These are phyloP conservation scores for Atkinsonella texensis DNA, from an alignment of 2,329 filamentous ascomycete genomes.

Conservation along the genomic window DNA sequence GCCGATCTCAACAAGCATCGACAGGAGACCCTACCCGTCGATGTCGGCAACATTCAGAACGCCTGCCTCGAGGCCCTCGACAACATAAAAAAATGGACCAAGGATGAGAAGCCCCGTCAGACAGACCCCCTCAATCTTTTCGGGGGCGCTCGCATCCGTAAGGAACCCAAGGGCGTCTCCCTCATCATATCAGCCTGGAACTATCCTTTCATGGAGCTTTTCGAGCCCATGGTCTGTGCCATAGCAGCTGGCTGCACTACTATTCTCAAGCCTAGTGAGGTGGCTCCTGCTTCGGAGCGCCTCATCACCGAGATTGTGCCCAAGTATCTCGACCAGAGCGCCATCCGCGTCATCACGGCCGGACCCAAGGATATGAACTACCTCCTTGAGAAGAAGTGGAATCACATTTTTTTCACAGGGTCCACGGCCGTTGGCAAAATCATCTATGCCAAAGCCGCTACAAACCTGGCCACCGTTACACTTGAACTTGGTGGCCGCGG, in stretches of 20 bases:
- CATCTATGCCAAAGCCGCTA: constrained; percentile 28
- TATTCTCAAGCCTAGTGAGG: constrained; percentile 33
- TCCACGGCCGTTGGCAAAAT: constrained; percentile 24
- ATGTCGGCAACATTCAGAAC: constrained; percentile 18
- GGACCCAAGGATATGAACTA: constrained; percentile 24
- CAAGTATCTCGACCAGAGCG: constrained; percentile 28
- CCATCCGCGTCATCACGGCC: constrained; percentile 23
- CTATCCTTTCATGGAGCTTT: constrained; percentile 25
- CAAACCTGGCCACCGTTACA: constrained; percentile 29
- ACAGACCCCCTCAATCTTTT: constrained; percentile 18
- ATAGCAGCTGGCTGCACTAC: constrained; percentile 29
- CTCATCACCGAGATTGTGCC: constrained; percentile 27
- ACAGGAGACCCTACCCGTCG: constrained; percentile 20
- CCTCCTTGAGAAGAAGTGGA: constrained; percentile 25
- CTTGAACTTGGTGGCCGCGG: constrained; percentile 34
- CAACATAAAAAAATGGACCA: constrained; percentile 27
- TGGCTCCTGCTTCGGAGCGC: constrained; percentile 20
- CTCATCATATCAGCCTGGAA: constrained; percentile 36
- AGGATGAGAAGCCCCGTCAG: constrained; percentile 19
- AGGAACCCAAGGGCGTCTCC: constrained; percentile 30
- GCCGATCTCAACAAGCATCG: constrained; percentile 23
- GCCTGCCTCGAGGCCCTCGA: constrained; percentile 25
- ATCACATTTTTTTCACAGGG: constrained; percentile 36
- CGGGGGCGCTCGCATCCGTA: constrained; percentile 21
- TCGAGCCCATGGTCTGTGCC: constrained; percentile 29